phyloP scores from a whole-genome alignment of 2,329 filamentous ascomycete genomes.

The Penicillium sp. region DNA sequence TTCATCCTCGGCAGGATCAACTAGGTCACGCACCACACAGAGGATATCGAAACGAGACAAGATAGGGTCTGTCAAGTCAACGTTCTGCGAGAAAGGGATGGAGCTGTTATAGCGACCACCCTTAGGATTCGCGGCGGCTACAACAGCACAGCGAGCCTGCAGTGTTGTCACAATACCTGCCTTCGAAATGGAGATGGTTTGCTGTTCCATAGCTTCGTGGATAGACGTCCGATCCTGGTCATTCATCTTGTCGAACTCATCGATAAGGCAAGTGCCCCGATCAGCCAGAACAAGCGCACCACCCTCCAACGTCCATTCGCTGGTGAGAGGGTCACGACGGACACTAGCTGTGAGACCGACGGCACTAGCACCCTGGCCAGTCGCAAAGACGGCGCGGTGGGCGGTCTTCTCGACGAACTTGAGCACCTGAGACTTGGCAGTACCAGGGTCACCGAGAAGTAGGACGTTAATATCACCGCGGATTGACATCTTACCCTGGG shows the following conservation, averaged over 20 bases:
- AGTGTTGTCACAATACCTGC: slow-evolving; percentile 97
- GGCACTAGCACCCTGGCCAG: slow-evolving; percentile 92
- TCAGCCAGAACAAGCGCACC: slow-evolving; percentile 93
- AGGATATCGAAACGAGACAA: slow-evolving; percentile 97
- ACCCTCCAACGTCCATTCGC: slow-evolving; percentile 96
- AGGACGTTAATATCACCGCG: slow-evolving; percentile 98
- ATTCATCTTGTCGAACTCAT: slow-evolving; percentile 99
- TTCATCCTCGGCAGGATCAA: slow-evolving; percentile 89
- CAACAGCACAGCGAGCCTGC: slow-evolving; percentile 91
- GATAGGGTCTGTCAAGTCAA: slow-evolving; percentile 95
- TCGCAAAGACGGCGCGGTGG: slow-evolving; percentile 94
- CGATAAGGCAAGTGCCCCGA: slow-evolving; percentile 90
- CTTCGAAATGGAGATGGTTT: slow-evolving; percentile 98
- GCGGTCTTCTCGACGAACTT: slow-evolving; percentile 98
- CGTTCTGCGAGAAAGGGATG: slow-evolving; percentile 91
- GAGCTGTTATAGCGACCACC: slow-evolving; percentile 96
- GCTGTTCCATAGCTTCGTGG: slow-evolving; percentile 99
- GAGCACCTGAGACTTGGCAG: slow-evolving; percentile 93
- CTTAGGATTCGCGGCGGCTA: slow-evolving; percentile 94
- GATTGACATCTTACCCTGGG: slow-evolving; percentile 83
- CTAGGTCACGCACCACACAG: slow-evolving; percentile 91
- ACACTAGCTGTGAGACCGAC: slow-evolving; percentile 97
- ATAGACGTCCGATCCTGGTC: slow-evolving; percentile 97
- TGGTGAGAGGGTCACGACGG: slow-evolving; percentile 87
- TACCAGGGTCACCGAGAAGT: slow-evolving; percentile 92